These are phyloP conservation scores for Globisporangium spinosum DNA, from an alignment of 352 stramenopile genomes.

Conservation along the genomic window DNA sequence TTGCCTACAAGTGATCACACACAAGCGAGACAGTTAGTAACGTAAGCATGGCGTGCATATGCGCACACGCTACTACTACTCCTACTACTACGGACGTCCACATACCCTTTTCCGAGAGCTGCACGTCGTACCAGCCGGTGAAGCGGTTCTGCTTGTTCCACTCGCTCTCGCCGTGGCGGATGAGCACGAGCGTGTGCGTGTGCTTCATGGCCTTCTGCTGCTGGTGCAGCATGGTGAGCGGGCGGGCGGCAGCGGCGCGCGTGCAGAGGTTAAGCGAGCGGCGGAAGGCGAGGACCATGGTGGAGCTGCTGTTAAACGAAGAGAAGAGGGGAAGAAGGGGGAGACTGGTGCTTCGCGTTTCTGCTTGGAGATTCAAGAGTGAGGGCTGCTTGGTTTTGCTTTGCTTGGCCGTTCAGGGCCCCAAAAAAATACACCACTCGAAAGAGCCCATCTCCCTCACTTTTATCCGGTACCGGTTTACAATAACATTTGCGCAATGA, in stretches of 20 bases:
- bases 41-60: background rate
- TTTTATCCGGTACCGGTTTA: constrained; percentile 7
- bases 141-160: constrained; percentile 96
- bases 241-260: constrained; percentile 23
- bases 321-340: constrained; percentile 1
- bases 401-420: background rate
- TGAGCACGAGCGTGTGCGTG: constrained; percentile 89
- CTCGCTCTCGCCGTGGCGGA: constrained; percentile 92
- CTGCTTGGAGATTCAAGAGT: constrained; percentile 23
- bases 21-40: background rate
- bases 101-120: constrained; percentile 78
- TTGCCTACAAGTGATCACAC: constrained; percentile 38
- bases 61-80: background rate
- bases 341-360: constrained; percentile 20
- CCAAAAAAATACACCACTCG: background rate
- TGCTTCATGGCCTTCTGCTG: constrained; percentile 66
- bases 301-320: background rate
- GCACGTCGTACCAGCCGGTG: constrained; percentile 93
- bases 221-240: constrained; percentile 36
- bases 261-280: constrained; percentile 44
- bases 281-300: constrained; percentile 58
- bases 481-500: background rate
- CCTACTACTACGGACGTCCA: background rate
- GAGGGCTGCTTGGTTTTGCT: constrained; percentile 1
- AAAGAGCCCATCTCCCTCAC: constrained; percentile 3